Conservation (phyloP, 768 basidiomycete species). For the Chalciporus sphaerocephalus region DNA sequence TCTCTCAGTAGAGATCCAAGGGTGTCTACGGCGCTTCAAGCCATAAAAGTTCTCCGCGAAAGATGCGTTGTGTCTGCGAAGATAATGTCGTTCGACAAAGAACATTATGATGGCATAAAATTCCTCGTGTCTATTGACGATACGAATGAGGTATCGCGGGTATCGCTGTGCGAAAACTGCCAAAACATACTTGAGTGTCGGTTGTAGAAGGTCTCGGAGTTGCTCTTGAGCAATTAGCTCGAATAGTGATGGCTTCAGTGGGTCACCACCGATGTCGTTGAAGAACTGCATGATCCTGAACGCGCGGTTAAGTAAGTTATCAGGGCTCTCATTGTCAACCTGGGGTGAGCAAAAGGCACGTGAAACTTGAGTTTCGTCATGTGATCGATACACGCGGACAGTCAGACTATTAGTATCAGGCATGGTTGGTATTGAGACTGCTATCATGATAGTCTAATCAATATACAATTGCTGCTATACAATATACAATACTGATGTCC, state of each 20-base stretch:
- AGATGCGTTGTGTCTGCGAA: conserved; percentile 82
- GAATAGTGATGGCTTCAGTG: conserved; percentile 78
- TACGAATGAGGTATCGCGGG: conserved; percentile 84
- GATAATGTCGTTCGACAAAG: conserved; percentile 86
- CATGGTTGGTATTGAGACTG: neutral
- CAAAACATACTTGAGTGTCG: conserved; percentile 90
- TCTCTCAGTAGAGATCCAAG: conserved; percentile 66
- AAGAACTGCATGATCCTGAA: conserved; percentile 95
- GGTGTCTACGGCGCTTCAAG: conserved; percentile 71
- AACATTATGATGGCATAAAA: conserved; percentile 89
- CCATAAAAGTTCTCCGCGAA: conserved; percentile 97
- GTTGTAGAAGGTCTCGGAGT: conserved; percentile 85
- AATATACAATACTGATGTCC: no score
- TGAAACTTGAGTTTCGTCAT: conserved; percentile 27
- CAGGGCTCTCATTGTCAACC: no score
- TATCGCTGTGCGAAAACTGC: conserved; percentile 93
- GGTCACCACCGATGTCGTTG: conserved; percentile 68
- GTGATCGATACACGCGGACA: conserved; percentile 9
- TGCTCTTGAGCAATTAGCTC: conserved; percentile 94
- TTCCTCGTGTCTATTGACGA: conserved; percentile 95
- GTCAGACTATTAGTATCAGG: neutral
- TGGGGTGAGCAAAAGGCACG: conserved; percentile 20
- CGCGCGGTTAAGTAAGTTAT: neutral
- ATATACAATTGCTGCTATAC: no score
- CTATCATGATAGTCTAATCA: no score